phyloP scores from a whole-genome alignment of 2,329 filamentous ascomycete species.

The Phialophora tarda region DNA sequence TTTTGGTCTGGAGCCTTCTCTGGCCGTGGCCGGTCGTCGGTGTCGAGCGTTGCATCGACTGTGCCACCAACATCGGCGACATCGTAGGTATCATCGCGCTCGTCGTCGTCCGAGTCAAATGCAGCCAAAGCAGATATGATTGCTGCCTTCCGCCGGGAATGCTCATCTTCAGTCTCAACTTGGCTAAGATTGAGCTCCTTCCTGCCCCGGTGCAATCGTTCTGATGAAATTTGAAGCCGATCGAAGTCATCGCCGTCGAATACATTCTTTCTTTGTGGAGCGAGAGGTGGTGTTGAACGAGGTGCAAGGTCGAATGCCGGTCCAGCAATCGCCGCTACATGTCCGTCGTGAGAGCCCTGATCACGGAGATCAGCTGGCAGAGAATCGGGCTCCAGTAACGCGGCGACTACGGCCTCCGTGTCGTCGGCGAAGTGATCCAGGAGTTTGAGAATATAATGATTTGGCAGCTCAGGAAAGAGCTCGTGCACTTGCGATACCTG shows the following conservation, averaged over 20 bases:
- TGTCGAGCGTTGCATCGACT: slow-evolving; percentile 65
- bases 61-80: slow-evolving; percentile 88
- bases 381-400: slow-evolving; percentile 74
- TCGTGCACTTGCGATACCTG: slow-evolving; percentile 91
- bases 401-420: slow-evolving; percentile 77
- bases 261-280: slow-evolving; percentile 70
- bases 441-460: slow-evolving; percentile 77
- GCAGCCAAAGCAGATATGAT: slow-evolving; percentile 85
- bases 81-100: slow-evolving; percentile 96
- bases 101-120: slow-evolving; percentile 94
- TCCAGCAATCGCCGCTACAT: slow-evolving; percentile 27
- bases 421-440: slow-evolving; percentile 80
- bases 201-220: slow-evolving; percentile 80
- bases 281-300: slow-evolving; percentile 41
- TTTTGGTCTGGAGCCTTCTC: slow-evolving; percentile 34
- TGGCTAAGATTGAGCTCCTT: slow-evolving; percentile 30
- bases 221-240: slow-evolving; percentile 67
- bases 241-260: slow-evolving; percentile 84
- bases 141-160: slow-evolving; percentile 76
- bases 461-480: slow-evolving; percentile 84
- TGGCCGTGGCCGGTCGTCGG: slow-evolving; percentile 28
- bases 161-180: slow-evolving; percentile 49
- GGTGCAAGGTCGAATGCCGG: slow-evolving; percentile 59
- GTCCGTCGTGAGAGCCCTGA: slow-evolving; percentile 33
- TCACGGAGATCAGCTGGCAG: slow-evolving; percentile 70